phyloP scores from a whole-genome alignment of 2,329 filamentous ascomycete genomes.

The Westerdykella aurantiaca region DNA sequence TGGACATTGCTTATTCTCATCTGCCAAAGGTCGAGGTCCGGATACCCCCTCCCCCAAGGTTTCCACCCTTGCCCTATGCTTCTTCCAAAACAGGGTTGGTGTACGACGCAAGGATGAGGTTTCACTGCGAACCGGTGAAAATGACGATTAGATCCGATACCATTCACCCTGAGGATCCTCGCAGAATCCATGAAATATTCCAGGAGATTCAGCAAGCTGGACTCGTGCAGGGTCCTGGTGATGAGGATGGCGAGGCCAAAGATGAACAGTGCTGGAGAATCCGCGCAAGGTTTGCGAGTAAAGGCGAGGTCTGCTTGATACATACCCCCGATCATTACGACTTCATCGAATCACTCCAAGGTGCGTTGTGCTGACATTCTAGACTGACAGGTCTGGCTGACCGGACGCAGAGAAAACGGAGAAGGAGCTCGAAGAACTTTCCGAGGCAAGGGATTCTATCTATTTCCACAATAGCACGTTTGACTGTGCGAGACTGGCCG shows the following conservation, averaged over 20 bases:
- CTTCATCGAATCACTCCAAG: conserved; percentile 62
- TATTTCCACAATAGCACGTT: conserved; percentile 71
- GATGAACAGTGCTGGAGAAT: conserved; percentile 63
- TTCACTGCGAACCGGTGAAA: conserved; percentile 69
- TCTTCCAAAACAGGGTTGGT: conserved; percentile 42
- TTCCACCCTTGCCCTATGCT: conserved; percentile 26
- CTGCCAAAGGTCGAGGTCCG: conserved; percentile 19
- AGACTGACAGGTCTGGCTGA: no score
- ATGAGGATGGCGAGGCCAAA: conserved; percentile 41
- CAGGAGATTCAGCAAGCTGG: conserved; percentile 77
- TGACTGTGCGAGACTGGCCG: conserved; percentile 74
- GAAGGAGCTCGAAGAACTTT: conserved; percentile 63
- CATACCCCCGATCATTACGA: conserved; percentile 72
- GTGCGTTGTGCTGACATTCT: conserved; percentile 24
- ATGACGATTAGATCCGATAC: conserved; percentile 50
- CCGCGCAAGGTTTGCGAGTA: conserved; percentile 66
- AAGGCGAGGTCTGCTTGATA: conserved; percentile 72
- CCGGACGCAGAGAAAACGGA: conserved; percentile 37
- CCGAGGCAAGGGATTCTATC: conserved; percentile 44
- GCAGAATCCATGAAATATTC: conserved; percentile 89
- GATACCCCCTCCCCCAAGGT: conserved; percentile 31
- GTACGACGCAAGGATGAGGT: conserved; percentile 93
- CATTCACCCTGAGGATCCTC: conserved; percentile 89
- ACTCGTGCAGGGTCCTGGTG: conserved; percentile 61
- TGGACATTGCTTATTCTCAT: conserved; percentile 15